Base-by-base conservation (phyloP, 495 filamentous ascomycete species). In the Hyaloscypha bicolor region DNA sequence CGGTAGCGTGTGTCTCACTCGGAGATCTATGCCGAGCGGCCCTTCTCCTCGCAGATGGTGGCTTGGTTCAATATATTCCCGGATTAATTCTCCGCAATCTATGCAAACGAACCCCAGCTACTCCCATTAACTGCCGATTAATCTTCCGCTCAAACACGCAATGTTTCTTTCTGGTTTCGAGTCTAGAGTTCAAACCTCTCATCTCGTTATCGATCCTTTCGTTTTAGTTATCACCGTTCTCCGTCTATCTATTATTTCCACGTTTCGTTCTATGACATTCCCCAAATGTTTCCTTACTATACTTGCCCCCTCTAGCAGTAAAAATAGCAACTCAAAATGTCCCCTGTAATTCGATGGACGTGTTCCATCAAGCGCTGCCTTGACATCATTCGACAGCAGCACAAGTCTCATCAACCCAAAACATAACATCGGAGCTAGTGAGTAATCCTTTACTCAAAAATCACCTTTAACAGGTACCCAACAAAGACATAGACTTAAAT, bases 281-380 rank as follows among this genome's bases (percentile, higher is more conserved):
- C 42, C 4, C 3, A 30, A 56, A 56, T 56, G 22, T 29, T 25
- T 56, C 53, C 11, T 29, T 56, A 11, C 53, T 56, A n/a, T 56
- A 19, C 16, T 30, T 31, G 4, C 22, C 30, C 9, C 8, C 11
- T 29, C 16, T 56, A n/a, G 21, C 16, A 25, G 53, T 11, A 1
- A 16, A 6, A 2, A 31, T 30, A 6, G 16, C 31, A 19, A 59
- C 63, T 22, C 63, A 63, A 62, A 67, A 25, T 80, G 77, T 60
- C 66, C 64, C 0, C 65, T 80, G 25, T 74, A 77, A 67, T 79
- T 80, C 32, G 77, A 79, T 39, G 79, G 76, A 11, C 72, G 79
- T 11, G 58, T 79, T 37, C 70, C 73, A 4, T 55, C 57, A 19
- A 56, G 66, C 51, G 72, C 76, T 21, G 66, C 55, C 22, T 62